Base-by-base conservation (phyloP, 495 filamentous ascomycete genomes). In the Penicillium alfredii region DNA sequence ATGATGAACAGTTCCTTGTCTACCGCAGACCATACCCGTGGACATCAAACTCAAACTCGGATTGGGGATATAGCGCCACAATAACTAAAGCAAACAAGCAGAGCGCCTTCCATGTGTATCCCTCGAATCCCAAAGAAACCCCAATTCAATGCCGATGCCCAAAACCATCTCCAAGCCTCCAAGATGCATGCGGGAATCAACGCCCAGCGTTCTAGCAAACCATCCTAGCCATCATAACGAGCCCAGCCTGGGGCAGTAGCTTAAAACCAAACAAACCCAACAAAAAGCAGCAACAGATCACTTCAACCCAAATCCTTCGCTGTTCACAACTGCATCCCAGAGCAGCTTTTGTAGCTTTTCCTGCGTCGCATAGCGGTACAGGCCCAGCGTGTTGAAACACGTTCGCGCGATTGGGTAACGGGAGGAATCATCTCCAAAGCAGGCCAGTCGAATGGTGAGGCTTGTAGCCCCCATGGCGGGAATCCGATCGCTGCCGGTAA, bases 281-380 rank as follows among this genome's bases (percentile, higher is more conserved):
- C 40, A 20, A 43, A 27, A 16, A 26, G 3, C 42, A 24, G 30
- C 20, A 22, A 31, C 20, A 34, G 21, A 19, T 51, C 45, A 95
- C 61, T 90, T 95, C 63, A 96, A 66, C 24, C 90, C 90, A 73
- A 96, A 96, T 28, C 89, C 89, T 56, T 94, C 88, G 49, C 90
- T 93, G 58, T 90, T 89, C 44, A 74, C 64, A 25, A 96, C 88
- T 8, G 89, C 89, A 50, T 76, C 73, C 86, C 88, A 95, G 15
- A 96, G 68, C 71, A 78, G 77, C 37, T 47, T 61, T 62, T 83
- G 83, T 32, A 96, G 51, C 47, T 74, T 78, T 52, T 77, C 72
- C 40, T 65, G 75, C 2, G 68, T 76, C 33, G 53, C 46, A 60
- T 88, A 94, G 40, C 80, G 73, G 64, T 81, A 89, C 39, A 96